Percentiles rank a stretch among this genome's conserved stretches.
Conservation (phyloP, 495 filamentous ascomycete genomes). For the Hypoxylon trugodes region DNA sequence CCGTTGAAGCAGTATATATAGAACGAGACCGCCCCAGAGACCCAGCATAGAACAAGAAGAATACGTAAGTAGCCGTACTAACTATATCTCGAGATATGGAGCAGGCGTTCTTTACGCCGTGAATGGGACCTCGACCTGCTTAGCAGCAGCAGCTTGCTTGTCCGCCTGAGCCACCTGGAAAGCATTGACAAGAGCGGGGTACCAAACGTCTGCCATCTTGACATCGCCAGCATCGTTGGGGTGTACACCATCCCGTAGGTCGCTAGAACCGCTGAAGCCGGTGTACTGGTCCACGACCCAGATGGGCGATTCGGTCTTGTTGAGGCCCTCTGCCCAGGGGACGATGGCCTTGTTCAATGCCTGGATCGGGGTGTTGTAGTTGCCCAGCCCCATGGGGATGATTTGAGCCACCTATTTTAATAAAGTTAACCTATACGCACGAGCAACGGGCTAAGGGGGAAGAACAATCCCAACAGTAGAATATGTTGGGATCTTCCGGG, state of each 20-base stretch:
- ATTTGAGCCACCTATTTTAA: conserved; percentile 59
- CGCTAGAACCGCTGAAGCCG: conserved; percentile 49
- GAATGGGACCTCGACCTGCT: conserved; percentile 31
- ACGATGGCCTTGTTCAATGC: conserved; percentile 58
- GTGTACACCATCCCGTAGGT: conserved; percentile 59
- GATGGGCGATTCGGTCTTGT: conserved; percentile 59
- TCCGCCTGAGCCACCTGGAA: conserved; percentile 42
- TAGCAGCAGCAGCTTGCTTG: conserved; percentile 24
- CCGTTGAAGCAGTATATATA: conserved; percentile 4
- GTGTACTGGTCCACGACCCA: conserved; percentile 61
- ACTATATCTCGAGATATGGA: not conserved
- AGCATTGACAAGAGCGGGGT: conserved; percentile 54
- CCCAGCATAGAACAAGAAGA: not conserved
- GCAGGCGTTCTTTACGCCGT: conserved; percentile 8
- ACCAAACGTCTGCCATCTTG: conserved; percentile 58
- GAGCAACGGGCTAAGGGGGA: not conserved
- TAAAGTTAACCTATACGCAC: not conserved
- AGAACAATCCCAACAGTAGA: too few relatives aligned
- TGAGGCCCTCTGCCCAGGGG: conserved; percentile 54
- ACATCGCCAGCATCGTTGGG: conserved; percentile 55
- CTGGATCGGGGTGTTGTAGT: conserved; percentile 50
- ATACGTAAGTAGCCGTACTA: not conserved
- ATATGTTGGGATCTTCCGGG: not conserved
- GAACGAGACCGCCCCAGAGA: too few relatives aligned
- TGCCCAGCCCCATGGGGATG: conserved; percentile 55